Evolutionary conservation across 805 yeast species (phyloP).

Genomic region (Yamadazyma sp.): DNA sequence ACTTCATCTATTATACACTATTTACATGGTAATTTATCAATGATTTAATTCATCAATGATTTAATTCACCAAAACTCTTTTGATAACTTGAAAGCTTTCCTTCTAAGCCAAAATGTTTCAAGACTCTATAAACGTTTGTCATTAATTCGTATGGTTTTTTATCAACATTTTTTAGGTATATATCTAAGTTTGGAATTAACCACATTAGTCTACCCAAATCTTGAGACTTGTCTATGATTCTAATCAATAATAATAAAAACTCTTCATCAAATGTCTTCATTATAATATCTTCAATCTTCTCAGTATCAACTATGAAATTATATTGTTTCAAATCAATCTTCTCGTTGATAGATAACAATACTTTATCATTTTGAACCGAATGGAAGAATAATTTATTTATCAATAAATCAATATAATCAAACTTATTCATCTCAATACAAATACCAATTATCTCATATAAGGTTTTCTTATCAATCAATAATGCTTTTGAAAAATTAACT

Average conservation of each 20-base stretch:
- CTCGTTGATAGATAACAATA: constrained; percentile 9
- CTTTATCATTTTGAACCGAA: constrained; percentile 14
- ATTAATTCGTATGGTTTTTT: constrained; percentile 15
- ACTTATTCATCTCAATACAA: constrained; percentile 24
- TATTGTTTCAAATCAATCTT: constrained; percentile 1
- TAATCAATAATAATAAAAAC: constrained; percentile 20
- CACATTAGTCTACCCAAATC: constrained; percentile 34
- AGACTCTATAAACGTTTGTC: constrained; percentile 16
- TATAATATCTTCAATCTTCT: constrained; percentile 12
- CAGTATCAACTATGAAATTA: constrained; percentile 10
- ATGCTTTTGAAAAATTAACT: constrained; percentile 12
- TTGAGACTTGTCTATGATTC: constrained; percentile 21
- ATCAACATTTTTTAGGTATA: constrained; percentile 5
- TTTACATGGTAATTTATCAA: too few species aligned
- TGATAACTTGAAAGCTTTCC: constrained; percentile 25
- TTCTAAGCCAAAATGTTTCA: constrained; percentile 24
- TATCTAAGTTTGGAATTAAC: constrained; percentile 33
- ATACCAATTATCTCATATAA: constrained; percentile 26
- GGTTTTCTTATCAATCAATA: constrained; percentile 17
- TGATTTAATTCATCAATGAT: too few species aligned
- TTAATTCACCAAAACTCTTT: constrained; percentile 3
- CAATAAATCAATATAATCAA: constrained; percentile 29
- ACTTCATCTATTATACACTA: constrained; percentile 3
- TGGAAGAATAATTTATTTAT: constrained; percentile 30
- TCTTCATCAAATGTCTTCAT: constrained; percentile 18